Conservation (phyloP, 2,329 filamentous ascomycete species). For the Trichoderma oligosporum region DNA sequence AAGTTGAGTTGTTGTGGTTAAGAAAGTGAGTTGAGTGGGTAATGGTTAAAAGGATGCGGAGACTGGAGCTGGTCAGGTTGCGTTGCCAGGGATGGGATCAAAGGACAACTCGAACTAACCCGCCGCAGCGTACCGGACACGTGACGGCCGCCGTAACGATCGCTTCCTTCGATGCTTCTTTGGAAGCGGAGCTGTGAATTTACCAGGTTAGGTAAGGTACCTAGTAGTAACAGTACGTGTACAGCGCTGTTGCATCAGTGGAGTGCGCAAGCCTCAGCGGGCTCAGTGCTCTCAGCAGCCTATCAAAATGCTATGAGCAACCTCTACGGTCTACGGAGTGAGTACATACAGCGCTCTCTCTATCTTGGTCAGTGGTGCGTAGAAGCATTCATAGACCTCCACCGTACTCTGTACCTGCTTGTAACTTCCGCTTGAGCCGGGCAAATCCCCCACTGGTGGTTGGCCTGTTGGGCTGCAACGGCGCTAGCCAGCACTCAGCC, state of each 20-base stretch:
- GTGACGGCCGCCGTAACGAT: constrained; percentile 7
- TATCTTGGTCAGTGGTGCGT: too few species aligned
- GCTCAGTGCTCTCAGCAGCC: background rate
- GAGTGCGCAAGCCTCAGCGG: background rate
- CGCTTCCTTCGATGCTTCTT: background rate
- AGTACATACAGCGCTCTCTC: too few species aligned
- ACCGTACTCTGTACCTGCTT: too few species aligned
- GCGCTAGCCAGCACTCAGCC: constrained; percentile 9
- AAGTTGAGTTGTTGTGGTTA: constrained; percentile 13
- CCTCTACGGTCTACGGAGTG: too few species aligned
- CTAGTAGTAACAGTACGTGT: too few species aligned
- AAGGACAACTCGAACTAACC: background rate
- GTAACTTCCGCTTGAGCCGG: background rate
- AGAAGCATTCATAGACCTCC: too few species aligned
- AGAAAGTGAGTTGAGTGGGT: constrained; percentile 9
- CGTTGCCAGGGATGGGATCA: constrained; percentile 6
- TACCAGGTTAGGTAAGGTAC: too few species aligned
- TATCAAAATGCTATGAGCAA: too few species aligned
- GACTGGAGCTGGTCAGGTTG: constrained; percentile 14
- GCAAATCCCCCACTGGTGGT: constrained; percentile 10
- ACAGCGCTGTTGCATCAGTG: constrained; percentile 9
- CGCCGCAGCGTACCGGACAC: constrained; percentile 6
- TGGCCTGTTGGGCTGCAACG: constrained; percentile 17
- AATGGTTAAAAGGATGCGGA: constrained; percentile 18
- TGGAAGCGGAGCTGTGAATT: too few species aligned